Base-by-base conservation (phyloP, 306 rosid species). In the Acacia confusa region DNA sequence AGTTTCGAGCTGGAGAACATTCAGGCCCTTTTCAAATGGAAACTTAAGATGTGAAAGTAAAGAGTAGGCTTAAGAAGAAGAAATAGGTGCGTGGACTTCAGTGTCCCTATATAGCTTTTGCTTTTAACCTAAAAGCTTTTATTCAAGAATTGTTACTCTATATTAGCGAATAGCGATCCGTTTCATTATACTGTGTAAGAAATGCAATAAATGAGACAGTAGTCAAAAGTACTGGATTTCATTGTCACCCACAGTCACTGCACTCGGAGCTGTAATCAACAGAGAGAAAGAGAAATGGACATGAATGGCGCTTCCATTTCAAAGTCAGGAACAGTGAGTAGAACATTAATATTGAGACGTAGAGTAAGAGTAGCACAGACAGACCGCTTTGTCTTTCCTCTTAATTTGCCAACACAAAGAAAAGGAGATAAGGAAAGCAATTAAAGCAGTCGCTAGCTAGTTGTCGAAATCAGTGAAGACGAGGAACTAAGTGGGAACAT, bases 71-170 rank as follows among this genome's bases (percentile, higher is more conserved):
- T 65, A 43, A 53, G 86, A 78, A 76, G 79, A 71, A 70, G 71
- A 15, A 67, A 80, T 88, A 83, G 91, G 85, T 85, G 86, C 90
- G 94, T 93, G 97, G 97, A 93, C 95, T 91, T 95, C 95, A 91
- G 93, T 82, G 97, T 90, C 84, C 82, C 61, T 55, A 69, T 69
- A 88, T 41, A 89, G 82, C 88, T 75, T 70, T 75, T 76, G 67
- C 95, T 91, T 93, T 93, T 90, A 91, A 91, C 96, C 94, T 86
- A 95, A 95, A 92, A 88, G 90, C 84, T 83, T 88, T 40, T 32
- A 85, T 85, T 88, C 88, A 78, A 85, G 34, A 69, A 61, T 78
- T 81, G 45, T 77, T 47, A 36, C 40, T 36, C 38, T 34, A 48
- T 16, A 53, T 16, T 53, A 7, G 3, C 61, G 38, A 34, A 34